Conservation (phyloP, 202 grass and related monocot genomes). For the Carex sylvatica region DNA sequence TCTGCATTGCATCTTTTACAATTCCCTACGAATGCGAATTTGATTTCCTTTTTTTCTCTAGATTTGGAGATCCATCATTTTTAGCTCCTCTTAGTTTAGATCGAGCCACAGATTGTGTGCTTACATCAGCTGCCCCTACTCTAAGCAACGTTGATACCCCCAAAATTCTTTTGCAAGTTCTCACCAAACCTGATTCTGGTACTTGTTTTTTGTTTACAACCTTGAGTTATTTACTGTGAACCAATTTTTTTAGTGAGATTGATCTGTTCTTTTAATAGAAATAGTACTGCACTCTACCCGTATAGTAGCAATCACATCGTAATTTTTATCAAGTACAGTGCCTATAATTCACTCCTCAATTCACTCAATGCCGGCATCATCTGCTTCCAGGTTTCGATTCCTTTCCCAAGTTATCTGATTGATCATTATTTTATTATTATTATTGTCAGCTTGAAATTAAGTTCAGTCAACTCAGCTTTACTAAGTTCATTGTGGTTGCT, state of each 20-base stretch:
- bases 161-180: conserved; percentile 51
- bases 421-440: no score
- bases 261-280: background rate
- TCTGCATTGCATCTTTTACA: no score
- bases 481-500: no score
- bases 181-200: conserved; percentile 43
- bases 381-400: no score
- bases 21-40: no score
- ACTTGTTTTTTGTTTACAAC: conserved; percentile 6
- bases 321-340: background rate
- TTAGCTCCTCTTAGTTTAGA: conserved; percentile 86
- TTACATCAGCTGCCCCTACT: conserved; percentile 66
- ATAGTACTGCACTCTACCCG: background rate
- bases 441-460: no score
- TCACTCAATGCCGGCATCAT: no score
- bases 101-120: conserved; percentile 57
- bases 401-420: no score
- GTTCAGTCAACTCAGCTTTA: no score
- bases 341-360: no score
- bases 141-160: conserved; percentile 83
- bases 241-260: background rate
- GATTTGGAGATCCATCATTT: conserved; percentile 64
- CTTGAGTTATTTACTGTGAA: background rate
- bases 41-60: no score
- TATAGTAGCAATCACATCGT: background rate